Conservation (phyloP, 371 early-diverging fungal species). For the Circinella minor region DNA sequence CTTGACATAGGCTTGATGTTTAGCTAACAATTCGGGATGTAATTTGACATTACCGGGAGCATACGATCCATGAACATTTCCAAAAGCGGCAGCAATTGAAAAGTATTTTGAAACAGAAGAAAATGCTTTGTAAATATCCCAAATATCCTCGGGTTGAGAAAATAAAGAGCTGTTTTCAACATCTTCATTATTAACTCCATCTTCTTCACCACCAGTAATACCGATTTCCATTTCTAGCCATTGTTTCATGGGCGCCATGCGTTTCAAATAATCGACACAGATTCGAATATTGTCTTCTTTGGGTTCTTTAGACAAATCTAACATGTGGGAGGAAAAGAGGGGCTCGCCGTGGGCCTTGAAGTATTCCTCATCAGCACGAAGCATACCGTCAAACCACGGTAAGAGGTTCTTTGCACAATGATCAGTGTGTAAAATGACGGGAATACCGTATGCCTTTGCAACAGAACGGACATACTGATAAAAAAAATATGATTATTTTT, state of each 20-base stretch:
- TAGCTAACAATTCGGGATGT: slow-evolving; percentile 85
- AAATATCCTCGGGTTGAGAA: slow-evolving; percentile 92
- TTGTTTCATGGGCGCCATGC: slow-evolving; percentile 83
- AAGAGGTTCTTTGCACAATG: slow-evolving; percentile 94
- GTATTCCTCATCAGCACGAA: slow-evolving; percentile 88
- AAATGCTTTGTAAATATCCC: slow-evolving; percentile 86
- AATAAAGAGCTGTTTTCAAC: slow-evolving; percentile 86
- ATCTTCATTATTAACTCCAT: slow-evolving; percentile 90
- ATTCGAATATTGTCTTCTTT: slow-evolving; percentile 88
- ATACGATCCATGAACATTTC: slow-evolving; percentile 94
- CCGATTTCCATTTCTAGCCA: slow-evolving; percentile 95
- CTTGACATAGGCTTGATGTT: slow-evolving; percentile 82
- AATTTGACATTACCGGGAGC: slow-evolving; percentile 92
- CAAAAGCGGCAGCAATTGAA: slow-evolving; percentile 89
- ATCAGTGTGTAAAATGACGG: slow-evolving; percentile 88
- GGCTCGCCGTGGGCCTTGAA: slow-evolving; percentile 88
- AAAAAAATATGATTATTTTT: background rate
- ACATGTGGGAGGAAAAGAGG: slow-evolving; percentile 95
- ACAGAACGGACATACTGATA: slow-evolving; percentile 78
- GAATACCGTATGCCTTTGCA: slow-evolving; percentile 88
- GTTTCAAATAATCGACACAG: slow-evolving; percentile 84
- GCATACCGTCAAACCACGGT: slow-evolving; percentile 93
- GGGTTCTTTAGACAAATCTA: slow-evolving; percentile 88
- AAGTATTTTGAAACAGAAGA: slow-evolving; percentile 76
- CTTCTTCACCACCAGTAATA: slow-evolving; percentile 93